phyloP scores from a whole-genome alignment of 2,329 filamentous ascomycete species.

The Coleophoma crateriformis region DNA sequence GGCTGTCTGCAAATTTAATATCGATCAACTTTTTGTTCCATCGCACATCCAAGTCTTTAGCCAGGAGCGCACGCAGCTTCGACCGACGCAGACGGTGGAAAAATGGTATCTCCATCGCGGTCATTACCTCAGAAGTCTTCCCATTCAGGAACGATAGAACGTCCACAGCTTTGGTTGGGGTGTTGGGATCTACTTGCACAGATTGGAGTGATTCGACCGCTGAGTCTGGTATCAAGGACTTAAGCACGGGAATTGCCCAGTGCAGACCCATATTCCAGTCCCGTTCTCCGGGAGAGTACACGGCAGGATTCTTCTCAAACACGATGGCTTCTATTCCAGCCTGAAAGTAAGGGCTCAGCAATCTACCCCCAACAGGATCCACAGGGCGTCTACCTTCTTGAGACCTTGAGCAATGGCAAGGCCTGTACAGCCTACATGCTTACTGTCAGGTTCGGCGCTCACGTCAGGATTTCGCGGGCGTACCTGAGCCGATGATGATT shows the following conservation, averaged over 20 bases:
- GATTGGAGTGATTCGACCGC: conserved; percentile 21
- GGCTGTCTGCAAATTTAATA: conserved; percentile 23
- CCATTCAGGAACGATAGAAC: conserved; percentile 28
- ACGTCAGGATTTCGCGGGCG: not conserved
- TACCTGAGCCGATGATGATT: not conserved
- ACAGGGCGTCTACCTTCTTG: not conserved
- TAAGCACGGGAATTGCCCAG: conserved; percentile 19
- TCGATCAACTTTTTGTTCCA: conserved; percentile 32
- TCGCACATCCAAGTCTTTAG: conserved; percentile 28
- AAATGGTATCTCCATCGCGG: conserved; percentile 18
- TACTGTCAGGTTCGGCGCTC: not conserved
- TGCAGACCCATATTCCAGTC: not conserved
- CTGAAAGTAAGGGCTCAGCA: not conserved
- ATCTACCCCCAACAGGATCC: not conserved
- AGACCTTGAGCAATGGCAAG: not conserved
- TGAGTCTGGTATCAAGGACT: conserved; percentile 24
- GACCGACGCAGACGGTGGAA: conserved; percentile 29
- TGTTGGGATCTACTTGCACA: conserved; percentile 25
- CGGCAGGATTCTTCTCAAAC: not conserved
- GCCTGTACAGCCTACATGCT: not conserved
- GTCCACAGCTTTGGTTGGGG: conserved; percentile 21
- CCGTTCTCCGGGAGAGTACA: not conserved
- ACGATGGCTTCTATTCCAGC: not conserved
- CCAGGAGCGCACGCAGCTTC: conserved; percentile 29
- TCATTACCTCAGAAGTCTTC: conserved; percentile 23